phyloP scores from a whole-genome alignment of 208 protist genomes.

The Trypanosoma theileri region DNA sequence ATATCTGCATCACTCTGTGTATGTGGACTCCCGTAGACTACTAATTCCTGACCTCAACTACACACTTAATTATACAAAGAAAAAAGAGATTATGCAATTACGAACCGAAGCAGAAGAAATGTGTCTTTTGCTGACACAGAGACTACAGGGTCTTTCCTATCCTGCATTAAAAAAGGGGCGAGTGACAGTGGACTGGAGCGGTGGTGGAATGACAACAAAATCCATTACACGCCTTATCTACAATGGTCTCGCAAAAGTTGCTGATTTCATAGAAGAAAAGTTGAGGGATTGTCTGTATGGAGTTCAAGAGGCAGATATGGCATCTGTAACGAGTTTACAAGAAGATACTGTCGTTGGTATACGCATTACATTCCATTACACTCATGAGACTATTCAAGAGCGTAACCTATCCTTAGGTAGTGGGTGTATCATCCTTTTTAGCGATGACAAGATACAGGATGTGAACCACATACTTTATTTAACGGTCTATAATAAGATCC shows the following conservation, averaged over 20 bases:
- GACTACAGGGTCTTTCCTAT: constrained; percentile 49
- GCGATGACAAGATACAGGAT: constrained; percentile 42
- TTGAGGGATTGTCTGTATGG: constrained; percentile 20
- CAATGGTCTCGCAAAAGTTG: constrained; percentile 15
- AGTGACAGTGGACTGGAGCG: constrained; percentile 53
- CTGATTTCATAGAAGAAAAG: constrained; percentile 8
- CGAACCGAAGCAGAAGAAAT: constrained; percentile 26
- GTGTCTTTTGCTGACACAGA: constrained; percentile 37
- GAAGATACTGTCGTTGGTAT: constrained; percentile 6
- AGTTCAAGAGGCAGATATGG: constrained; percentile 27
- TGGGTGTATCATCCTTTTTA: constrained; percentile 48
- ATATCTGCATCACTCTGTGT: constrained; percentile 55
- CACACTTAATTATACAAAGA: not conserved
- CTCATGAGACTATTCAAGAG: constrained; percentile 1
- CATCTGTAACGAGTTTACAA: constrained; percentile 27
- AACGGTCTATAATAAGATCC: constrained; percentile 45
- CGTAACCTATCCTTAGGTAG: not conserved
- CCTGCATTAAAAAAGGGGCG: constrained; percentile 42
- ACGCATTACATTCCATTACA: constrained; percentile 31
- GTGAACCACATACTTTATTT: constrained; percentile 32
- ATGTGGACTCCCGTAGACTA: constrained; percentile 47
- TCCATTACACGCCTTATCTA: constrained; percentile 15
- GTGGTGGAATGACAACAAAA: not conserved
- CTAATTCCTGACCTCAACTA: constrained; percentile 44
- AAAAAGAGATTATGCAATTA: constrained; percentile 10